phyloP scores from a whole-genome alignment of 352 stramenopile genomes.

The Pythium sp. region DNA sequence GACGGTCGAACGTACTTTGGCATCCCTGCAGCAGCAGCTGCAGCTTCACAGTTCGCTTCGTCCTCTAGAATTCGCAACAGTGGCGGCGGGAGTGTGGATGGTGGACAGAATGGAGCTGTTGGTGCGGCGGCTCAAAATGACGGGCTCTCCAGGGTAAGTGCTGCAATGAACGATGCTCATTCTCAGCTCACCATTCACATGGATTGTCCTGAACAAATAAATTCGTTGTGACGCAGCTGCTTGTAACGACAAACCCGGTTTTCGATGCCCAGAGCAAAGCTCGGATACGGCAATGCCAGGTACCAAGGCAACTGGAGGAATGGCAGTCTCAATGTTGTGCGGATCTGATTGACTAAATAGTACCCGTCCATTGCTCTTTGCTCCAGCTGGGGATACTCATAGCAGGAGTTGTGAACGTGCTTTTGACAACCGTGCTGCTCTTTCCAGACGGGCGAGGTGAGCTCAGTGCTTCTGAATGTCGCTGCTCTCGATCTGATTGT shows the following conservation, averaged over 20 bases:
- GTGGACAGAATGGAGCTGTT: not conserved
- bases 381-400: slow-evolving; percentile 18
- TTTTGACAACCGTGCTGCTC: slow-evolving; percentile 30
- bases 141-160: slow-evolving; percentile 21
- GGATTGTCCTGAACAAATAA: not conserved
- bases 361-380: not conserved
- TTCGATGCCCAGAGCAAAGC: slow-evolving; percentile 28
- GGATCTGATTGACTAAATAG: not conserved
- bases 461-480: not conserved
- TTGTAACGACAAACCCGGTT: slow-evolving; percentile 44
- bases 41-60: no score
- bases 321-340: not conserved
- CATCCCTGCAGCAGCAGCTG: slow-evolving; percentile 16
- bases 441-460: slow-evolving; percentile 27
- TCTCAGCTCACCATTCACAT: not conserved
- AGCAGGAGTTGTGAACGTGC: slow-evolving; percentile 20
- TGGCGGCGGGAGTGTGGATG: not conserved
- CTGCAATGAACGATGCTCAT: not conserved
- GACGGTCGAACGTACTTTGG: slow-evolving; percentile 47
- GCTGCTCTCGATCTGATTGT: not conserved
- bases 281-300: slow-evolving; percentile 40
- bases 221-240: slow-evolving; percentile 17
- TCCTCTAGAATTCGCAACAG: not conserved
- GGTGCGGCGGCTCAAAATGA: slow-evolving; percentile 6
- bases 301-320: slow-evolving; percentile 3